Conservation (phyloP, 2,329 filamentous ascomycete species). For the Albophoma yamanashiensis region DNA sequence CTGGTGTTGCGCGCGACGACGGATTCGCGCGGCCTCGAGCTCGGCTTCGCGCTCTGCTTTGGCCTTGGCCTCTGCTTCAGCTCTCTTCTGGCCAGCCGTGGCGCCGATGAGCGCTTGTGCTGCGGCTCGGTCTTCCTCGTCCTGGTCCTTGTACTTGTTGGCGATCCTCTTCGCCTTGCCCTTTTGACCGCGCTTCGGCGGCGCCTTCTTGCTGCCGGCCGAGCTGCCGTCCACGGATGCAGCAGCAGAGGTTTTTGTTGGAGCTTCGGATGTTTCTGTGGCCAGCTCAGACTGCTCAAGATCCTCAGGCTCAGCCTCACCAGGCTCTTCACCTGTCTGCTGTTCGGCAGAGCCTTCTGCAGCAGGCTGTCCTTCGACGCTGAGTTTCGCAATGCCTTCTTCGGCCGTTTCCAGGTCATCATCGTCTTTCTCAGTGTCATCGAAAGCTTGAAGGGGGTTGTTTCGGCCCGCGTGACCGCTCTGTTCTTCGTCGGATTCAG, state of each 20-base stretch:
- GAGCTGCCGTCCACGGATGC: constrained; percentile 1
- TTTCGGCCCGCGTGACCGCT: constrained; percentile 18
- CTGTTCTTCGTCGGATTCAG: constrained; percentile 21
- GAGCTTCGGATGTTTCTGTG: constrained; percentile 9
- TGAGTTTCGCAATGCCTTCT: constrained; percentile 13
- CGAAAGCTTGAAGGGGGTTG: constrained; percentile 25
- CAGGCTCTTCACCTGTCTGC: constrained; percentile 14
- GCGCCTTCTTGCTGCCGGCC: constrained; percentile 26
- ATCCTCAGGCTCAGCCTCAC: constrained; percentile 2
- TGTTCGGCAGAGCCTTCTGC: constrained; percentile 6
- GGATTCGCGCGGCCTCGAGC: constrained; percentile 58
- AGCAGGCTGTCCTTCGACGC: constrained; percentile 9
- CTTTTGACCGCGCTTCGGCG: constrained; percentile 60
- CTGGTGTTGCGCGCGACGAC: constrained; percentile 70
- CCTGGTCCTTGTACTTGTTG: constrained; percentile 84
- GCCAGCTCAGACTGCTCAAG: constrained; percentile 6
- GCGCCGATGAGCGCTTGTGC: constrained; percentile 84
- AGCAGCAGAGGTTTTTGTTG: constrained; percentile 4
- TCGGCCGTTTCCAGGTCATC: constrained; percentile 15
- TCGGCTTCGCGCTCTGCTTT: constrained; percentile 61
- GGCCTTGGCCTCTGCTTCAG: constrained; percentile 55
- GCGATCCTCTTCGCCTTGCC: constrained; percentile 81
- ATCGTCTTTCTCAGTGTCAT: constrained; percentile 12
- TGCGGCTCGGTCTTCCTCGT: constrained; percentile 80
- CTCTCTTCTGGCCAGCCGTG: constrained; percentile 52